A percentile compares a stretch with the other conserved stretches of the same genome.
These are phyloP conservation scores for Trametopsis cervina DNA, from an alignment of 768 basidiomycete species.

Conservation along the genomic window DNA sequence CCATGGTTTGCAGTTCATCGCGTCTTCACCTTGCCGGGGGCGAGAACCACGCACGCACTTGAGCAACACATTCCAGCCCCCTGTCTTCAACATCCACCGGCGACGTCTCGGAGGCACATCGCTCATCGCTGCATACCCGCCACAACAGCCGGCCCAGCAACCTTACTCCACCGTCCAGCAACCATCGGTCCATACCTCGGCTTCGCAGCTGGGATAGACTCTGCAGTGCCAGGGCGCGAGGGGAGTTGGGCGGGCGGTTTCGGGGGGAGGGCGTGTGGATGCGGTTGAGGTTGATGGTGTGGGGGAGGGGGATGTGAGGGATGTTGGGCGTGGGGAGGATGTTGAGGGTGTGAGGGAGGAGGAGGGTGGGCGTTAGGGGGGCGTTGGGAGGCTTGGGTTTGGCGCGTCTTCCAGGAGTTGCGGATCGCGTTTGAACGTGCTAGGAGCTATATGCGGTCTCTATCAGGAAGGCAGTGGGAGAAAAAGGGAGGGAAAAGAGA, in stretches of 20 bases:
- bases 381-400: constrained; percentile 24
- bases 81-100: background rate
- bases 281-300: constrained; percentile 11
- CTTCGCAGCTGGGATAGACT: constrained; percentile 25
- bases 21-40: too few relatives aligned
- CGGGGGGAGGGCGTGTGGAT: constrained; percentile 17
- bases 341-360: constrained; percentile 6
- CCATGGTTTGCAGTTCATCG: too few relatives aligned
- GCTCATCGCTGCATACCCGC: constrained; percentile 67
- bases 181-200: constrained; percentile 62
- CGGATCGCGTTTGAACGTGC: constrained; percentile 57
- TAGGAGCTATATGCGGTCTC: constrained; percentile 44
- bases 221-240: constrained; percentile 1
- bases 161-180: constrained; percentile 65
- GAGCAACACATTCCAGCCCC: background rate
- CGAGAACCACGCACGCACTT: too few relatives aligned
- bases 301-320: constrained; percentile 16
- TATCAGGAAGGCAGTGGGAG: constrained; percentile 11
- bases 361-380: constrained; percentile 9
- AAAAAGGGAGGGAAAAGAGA: constrained; percentile 8
- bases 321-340: constrained; percentile 16
- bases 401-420: constrained; percentile 68
- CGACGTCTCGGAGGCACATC: too few relatives aligned
- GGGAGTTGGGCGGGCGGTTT: constrained; percentile 2
- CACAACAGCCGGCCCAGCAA: constrained; percentile 53